Conservation (phyloP, 1,284 basidiomycete genomes). For the Ustilago trichophora region DNA sequence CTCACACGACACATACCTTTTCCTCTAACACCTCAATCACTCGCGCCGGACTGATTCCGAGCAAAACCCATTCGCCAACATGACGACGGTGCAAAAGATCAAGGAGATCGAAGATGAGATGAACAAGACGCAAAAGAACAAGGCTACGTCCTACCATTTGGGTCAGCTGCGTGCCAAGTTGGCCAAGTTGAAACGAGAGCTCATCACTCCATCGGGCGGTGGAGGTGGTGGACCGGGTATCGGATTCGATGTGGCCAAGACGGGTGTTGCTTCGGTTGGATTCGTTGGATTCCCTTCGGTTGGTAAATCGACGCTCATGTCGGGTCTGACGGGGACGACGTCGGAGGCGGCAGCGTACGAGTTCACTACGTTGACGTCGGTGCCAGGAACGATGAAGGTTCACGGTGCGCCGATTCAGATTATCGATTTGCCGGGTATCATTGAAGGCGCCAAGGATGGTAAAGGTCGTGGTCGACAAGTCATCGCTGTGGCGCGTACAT, state of each 20-base stretch:
- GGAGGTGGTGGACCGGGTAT: conserved; percentile 77
- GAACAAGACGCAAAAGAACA: conserved; percentile 87
- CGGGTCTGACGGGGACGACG: conserved; percentile 95
- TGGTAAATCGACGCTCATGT: conserved; percentile 88
- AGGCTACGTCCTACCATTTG: conserved; percentile 80
- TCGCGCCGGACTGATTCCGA: conserved; percentile 34
- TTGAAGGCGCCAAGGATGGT: conserved; percentile 98
- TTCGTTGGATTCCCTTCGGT: conserved; percentile 68
- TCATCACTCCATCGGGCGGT: conserved; percentile 81
- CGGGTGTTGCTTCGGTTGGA: conserved; percentile 93
- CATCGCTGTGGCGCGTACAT: conserved; percentile 92
- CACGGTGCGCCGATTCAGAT: conserved; percentile 83
- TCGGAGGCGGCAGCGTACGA: conserved; percentile 97
- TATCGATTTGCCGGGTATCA: conserved; percentile 83
- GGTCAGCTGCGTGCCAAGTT: conserved; percentile 98
- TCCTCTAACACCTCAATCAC: too few relatives aligned
- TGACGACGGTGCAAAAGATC: conserved; percentile 63
- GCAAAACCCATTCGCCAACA: conserved; percentile 12
- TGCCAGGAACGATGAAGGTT: conserved; percentile 93
- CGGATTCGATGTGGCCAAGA: conserved; percentile 92
- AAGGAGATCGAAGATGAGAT: conserved; percentile 67
- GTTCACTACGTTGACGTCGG: conserved; percentile 80
- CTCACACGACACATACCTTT: too few relatives aligned
- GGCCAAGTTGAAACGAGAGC: conserved; percentile 92
- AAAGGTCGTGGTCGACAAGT: conserved; percentile 97